Conservation (phyloP, 495 filamentous ascomycete species). For the Aspergillus nidulans region DNA sequence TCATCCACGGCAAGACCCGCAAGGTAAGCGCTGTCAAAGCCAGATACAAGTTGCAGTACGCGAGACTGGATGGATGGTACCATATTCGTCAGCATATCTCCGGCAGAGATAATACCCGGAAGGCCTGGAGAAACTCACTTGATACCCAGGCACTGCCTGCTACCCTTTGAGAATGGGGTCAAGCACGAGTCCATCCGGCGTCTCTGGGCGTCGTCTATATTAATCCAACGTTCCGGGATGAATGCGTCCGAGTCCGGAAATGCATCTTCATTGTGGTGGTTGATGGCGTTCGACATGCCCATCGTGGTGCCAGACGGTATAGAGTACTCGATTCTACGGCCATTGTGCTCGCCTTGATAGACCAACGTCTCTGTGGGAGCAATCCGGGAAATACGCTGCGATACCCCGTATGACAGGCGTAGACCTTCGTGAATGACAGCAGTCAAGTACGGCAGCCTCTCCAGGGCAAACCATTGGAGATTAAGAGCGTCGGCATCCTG, state of each 20-base stretch:
- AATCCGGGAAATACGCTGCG: constrained; percentile 23
- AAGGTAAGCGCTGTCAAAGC: neutral
- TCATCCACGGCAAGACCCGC: neutral
- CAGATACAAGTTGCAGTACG: neutral
- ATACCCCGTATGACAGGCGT: constrained; percentile 38
- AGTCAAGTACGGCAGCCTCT: constrained; percentile 45
- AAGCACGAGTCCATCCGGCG: neutral
- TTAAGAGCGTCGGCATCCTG: constrained; percentile 15
- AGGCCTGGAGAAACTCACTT: neutral
- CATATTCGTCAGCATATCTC: too few relatives aligned
- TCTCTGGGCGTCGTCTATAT: neutral
- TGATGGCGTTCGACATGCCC: constrained; percentile 23
- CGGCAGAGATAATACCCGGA: too few relatives aligned
- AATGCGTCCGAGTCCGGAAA: constrained; percentile 25
- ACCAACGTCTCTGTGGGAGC: constrained; percentile 22
- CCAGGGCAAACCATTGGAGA: constrained; percentile 28
- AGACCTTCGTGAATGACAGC: constrained; percentile 40
- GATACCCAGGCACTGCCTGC: neutral
- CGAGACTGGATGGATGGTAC: neutral
- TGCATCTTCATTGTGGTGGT: constrained; percentile 18
- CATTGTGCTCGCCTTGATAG: constrained; percentile 5
- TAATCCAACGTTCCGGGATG: constrained; percentile 12
- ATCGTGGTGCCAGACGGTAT: constrained; percentile 25
- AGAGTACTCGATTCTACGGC: constrained; percentile 9
- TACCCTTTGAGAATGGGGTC: neutral